A percentile compares a stretch with the other conserved stretches of the same genome.
Evolutionary conservation across 192 early-diverging fungal genomes (phyloP).

Genomic region (Umbelopsis sp.): DNA sequence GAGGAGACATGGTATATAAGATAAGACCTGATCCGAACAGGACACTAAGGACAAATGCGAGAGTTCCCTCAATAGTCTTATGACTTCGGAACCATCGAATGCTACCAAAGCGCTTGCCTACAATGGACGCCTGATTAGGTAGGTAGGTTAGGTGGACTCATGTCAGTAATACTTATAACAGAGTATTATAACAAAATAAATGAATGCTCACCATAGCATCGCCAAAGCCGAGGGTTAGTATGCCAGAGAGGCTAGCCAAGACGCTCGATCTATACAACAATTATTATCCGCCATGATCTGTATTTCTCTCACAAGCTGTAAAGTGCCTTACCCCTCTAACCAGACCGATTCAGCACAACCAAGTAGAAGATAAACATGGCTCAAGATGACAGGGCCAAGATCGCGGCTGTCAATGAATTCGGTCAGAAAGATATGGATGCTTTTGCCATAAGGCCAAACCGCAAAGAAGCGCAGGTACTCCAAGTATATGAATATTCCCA

Average conservation of each 20-base stretch:
- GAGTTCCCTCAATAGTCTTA: constrained; percentile 89
- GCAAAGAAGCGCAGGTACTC: constrained; percentile 83
- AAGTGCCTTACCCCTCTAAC: constrained; percentile 62
- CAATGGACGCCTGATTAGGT: constrained; percentile 74
- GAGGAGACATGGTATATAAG: constrained; percentile 24
- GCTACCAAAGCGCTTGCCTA: constrained; percentile 75
- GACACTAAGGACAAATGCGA: constrained; percentile 75
- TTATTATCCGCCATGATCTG: not conserved
- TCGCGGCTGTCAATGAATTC: constrained; percentile 88
- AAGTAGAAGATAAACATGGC: constrained; percentile 86
- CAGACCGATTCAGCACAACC: constrained; percentile 93
- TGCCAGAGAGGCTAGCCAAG: constrained; percentile 68
- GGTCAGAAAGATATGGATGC: constrained; percentile 71
- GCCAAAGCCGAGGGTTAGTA: constrained; percentile 87
- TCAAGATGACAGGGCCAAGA: constrained; percentile 77
- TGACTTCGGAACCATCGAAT: constrained; percentile 70
- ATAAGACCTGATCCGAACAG: constrained; percentile 46
- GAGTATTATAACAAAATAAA: not conserved
- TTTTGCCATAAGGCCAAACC: constrained; percentile 63
- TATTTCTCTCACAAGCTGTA: not conserved
- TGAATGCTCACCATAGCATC: constrained; percentile 68
- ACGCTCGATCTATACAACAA: constrained; percentile 34
- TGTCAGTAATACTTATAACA: too few relatives aligned
- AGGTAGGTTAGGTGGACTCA: too few relatives aligned
- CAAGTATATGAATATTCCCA: constrained; percentile 68